These are phyloP conservation scores for Zygosaccharomyces sapae DNA, from an alignment of 1,139 yeast species.

Conservation along the genomic window DNA sequence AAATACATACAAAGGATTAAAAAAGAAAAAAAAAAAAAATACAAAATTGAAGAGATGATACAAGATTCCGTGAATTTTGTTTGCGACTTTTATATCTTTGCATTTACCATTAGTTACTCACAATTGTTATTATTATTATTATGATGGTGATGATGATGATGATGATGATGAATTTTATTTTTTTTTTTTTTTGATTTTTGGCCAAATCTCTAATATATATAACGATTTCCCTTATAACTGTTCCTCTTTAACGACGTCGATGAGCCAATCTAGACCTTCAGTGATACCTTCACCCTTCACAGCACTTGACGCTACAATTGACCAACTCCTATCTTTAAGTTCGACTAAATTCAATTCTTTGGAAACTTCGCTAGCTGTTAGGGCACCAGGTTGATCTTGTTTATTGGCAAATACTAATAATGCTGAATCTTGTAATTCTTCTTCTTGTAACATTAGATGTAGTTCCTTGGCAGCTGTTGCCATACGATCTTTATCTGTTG, in stretches of 20 bases:
- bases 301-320: conserved; percentile 95
- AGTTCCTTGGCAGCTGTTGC: conserved; percentile 83
- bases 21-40: neutral
- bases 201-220: conserved; percentile 1
- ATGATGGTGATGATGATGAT: neutral
- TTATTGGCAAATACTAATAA: conserved; percentile 92
- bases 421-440: conserved; percentile 85
- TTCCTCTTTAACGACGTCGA: conserved; percentile 92
- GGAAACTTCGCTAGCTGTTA: conserved; percentile 91
- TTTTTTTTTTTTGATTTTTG: neutral
- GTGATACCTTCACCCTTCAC: conserved; percentile 92
- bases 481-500: conserved; percentile 92
- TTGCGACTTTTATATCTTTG: neutral
- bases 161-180: neutral
- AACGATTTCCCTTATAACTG: conserved; percentile 46
- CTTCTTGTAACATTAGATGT: conserved; percentile 88
- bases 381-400: conserved; percentile 95
- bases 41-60: neutral
- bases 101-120: neutral
- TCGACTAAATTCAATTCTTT: conserved; percentile 82
- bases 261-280: conserved; percentile 96
- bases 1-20: neutral
- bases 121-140: neutral
- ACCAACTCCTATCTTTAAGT: conserved; percentile 94
- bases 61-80: neutral